phyloP scores from a whole-genome alignment of 805 yeast species.

The Maudiozyma bulderi region DNA sequence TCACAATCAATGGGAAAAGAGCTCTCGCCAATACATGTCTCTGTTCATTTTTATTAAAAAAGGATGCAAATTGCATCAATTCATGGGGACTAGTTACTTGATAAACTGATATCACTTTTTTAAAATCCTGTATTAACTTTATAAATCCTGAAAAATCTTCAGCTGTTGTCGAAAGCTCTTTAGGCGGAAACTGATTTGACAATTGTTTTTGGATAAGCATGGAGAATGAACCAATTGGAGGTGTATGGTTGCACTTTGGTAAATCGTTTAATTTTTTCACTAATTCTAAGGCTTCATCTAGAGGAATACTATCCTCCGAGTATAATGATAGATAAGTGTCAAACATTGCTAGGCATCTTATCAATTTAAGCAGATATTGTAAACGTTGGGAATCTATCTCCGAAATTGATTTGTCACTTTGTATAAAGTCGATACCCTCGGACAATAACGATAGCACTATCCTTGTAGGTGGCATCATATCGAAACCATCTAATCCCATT shows the following conservation, averaged over 20 bases:
- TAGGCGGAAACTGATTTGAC: conserved; percentile 41
- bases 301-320: conserved; percentile 8
- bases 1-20: conserved; percentile 48
- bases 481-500: conserved; percentile 43
- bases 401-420: neutral
- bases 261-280: conserved; percentile 3
- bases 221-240: conserved; percentile 34
- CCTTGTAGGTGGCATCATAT: conserved; percentile 14
- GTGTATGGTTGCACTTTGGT: neutral
- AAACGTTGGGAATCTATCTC: conserved; percentile 3
- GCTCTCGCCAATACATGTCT: conserved; percentile 47
- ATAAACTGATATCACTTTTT: conserved; percentile 27
- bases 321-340: conserved; percentile 11
- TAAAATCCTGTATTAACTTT: conserved; percentile 32
- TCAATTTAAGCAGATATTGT: conserved; percentile 19
- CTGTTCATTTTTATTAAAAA: conserved; percentile 29
- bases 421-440: conserved; percentile 22
- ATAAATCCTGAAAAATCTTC: conserved; percentile 22
- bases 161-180: conserved; percentile 25
- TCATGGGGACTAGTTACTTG: conserved; percentile 26
- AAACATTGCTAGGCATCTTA: conserved; percentile 24
- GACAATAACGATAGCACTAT: conserved; percentile 25
- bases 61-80: conserved; percentile 25
- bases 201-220: conserved; percentile 39
- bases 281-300: conserved; percentile 10